Evolutionary conservation across 208 protist genomes (phyloP).

Genomic region (Leishmania martiniquensis): DNA sequence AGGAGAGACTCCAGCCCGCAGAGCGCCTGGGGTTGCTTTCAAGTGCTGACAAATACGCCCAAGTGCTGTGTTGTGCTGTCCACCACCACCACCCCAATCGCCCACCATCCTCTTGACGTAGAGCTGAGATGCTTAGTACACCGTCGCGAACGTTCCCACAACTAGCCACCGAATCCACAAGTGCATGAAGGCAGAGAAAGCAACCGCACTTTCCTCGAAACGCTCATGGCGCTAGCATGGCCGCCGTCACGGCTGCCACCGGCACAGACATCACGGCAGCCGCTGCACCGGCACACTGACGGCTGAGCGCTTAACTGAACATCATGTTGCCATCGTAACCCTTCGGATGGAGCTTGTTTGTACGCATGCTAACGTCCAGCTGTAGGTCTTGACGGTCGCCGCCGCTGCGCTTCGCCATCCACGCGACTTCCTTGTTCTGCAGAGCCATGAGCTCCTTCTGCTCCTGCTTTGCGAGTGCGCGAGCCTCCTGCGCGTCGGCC

Average conservation of each 20-base stretch:
- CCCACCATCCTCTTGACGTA: not conserved
- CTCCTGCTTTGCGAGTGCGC: slow-evolving; percentile 65
- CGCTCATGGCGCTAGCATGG: not conserved
- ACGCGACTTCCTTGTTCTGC: slow-evolving; percentile 50
- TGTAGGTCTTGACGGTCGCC: slow-evolving; percentile 52
- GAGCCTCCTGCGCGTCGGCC: slow-evolving; percentile 56
- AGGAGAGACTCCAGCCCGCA: no score
- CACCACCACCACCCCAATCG: no score
- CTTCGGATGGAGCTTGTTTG: slow-evolving; percentile 89
- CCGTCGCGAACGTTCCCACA: not conserved
- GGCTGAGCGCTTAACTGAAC: slow-evolving; percentile 35
- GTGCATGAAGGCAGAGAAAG: not conserved
- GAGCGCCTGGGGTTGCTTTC: no score
- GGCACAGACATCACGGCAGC: not conserved
- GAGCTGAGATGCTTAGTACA: not conserved
- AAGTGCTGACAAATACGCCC: no score
- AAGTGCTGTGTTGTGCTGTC: no score
- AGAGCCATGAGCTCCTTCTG: slow-evolving; percentile 57
- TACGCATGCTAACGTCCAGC: slow-evolving; percentile 73
- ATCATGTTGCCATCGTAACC: slow-evolving; percentile 88
- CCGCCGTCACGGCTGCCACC: not conserved
- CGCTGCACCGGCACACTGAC: not conserved
- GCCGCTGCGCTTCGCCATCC: slow-evolving; percentile 47
- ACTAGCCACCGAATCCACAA: not conserved
- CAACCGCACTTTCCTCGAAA: not conserved